A percentile compares a stretch with the other conserved stretches of the same genome.
Conservation (phyloP, 805 yeast genomes). For the Phaffomyces antillensis region DNA sequence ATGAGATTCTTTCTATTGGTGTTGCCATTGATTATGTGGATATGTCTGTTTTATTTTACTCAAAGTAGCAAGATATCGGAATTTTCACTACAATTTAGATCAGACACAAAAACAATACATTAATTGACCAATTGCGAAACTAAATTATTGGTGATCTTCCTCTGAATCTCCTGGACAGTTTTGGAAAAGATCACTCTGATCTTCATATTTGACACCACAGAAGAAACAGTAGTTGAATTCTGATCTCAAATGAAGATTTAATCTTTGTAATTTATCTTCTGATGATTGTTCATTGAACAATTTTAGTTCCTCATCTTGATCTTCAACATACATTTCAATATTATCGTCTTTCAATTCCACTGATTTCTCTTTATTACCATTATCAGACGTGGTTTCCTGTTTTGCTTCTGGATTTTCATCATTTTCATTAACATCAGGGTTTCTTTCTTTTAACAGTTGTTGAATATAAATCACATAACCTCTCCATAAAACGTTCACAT, state of each 20-base stretch:
- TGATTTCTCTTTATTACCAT: conserved; percentile 5
- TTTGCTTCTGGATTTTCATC: conserved; percentile 2
- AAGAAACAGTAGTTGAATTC: conserved; percentile 40
- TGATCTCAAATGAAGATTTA: conserved; percentile 33
- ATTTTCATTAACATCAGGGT: conserved; percentile 6
- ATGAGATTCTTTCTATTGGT: conserved; percentile 9
- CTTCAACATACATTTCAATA: background rate
- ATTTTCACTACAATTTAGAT: background rate
- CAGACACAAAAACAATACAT: background rate
- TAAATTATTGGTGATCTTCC: conserved; percentile 31
- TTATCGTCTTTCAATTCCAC: conserved; percentile 7
- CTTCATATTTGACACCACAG: conserved; percentile 38
- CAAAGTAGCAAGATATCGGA: background rate
- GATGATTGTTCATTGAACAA: conserved; percentile 22
- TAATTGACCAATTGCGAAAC: no score
- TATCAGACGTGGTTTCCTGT: background rate
- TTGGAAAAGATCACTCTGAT: conserved; percentile 30
- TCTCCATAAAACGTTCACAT: conserved; percentile 38
- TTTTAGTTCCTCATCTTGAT: conserved; percentile 25
- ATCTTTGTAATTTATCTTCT: conserved; percentile 25
- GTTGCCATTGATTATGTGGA: background rate
- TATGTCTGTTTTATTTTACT: background rate
- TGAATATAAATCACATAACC: conserved; percentile 22
- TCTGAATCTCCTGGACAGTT: conserved; percentile 45
- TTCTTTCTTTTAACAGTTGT: conserved; percentile 7